Percentiles rank a stretch among this genome's conserved stretches.
phyloP scores from a whole-genome alignment of 805 yeast species.

The Lipomyces orientalis region DNA sequence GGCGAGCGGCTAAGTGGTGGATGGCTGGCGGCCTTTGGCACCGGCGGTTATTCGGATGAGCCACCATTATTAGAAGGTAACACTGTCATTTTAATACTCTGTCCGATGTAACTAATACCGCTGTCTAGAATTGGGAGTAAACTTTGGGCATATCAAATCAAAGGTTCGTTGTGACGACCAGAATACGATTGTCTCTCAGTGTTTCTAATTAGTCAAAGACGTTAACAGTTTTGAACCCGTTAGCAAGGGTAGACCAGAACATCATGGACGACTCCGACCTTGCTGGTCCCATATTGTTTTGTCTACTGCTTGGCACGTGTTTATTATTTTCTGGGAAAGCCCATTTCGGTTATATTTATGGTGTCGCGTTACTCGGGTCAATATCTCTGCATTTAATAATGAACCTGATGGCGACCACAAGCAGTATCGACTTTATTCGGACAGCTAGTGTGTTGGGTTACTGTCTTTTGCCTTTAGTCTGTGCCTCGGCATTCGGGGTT shows the following conservation, averaged over 20 bases:
- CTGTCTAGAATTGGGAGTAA: slow-evolving; percentile 77
- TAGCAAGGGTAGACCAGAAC: slow-evolving; percentile 68
- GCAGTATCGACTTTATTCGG: slow-evolving; percentile 56
- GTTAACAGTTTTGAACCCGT: slow-evolving; percentile 81
- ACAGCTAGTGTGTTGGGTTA: slow-evolving; percentile 94
- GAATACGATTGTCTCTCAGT: neutral
- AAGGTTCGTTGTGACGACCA: slow-evolving; percentile 48
- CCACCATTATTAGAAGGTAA: slow-evolving; percentile 77
- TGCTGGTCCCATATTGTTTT: slow-evolving; percentile 93
- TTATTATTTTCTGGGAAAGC: slow-evolving; percentile 85
- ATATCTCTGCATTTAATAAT: slow-evolving; percentile 81
- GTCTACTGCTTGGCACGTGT: slow-evolving; percentile 82
- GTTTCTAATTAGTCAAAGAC: slow-evolving; percentile 51
- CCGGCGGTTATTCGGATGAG: slow-evolving; percentile 94
- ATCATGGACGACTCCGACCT: slow-evolving; percentile 87
- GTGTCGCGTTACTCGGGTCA: slow-evolving; percentile 92
- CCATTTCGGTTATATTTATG: slow-evolving; percentile 96
- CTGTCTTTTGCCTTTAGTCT: slow-evolving; percentile 87
- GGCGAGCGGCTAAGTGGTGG: slow-evolving; percentile 67
- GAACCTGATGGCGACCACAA: slow-evolving; percentile 73
- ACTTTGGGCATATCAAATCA: slow-evolving; percentile 81
- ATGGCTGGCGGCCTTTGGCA: slow-evolving; percentile 86
- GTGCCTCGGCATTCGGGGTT: slow-evolving; percentile 73
- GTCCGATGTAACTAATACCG: neutral
- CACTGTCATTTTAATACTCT: neutral